These are phyloP conservation scores for Pseudocercospora vitis DNA, from an alignment of 2,329 filamentous ascomycete species.

Conservation along the genomic window DNA sequence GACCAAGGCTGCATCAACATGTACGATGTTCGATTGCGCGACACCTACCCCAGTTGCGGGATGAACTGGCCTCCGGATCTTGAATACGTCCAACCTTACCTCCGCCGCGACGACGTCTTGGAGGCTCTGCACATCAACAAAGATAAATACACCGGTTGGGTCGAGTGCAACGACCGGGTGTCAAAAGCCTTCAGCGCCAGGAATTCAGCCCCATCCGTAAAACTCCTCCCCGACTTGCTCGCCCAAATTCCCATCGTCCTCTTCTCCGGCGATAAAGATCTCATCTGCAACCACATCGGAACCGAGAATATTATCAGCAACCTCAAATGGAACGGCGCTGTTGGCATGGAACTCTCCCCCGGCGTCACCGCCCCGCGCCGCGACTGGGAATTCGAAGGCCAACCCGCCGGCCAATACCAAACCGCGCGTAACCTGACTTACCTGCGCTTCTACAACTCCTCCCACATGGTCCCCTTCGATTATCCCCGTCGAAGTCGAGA, in stretches of 20 bases:
- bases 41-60: conserved; percentile 79
- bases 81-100: conserved; percentile 72
- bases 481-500: conserved; percentile 81
- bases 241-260: conserved; percentile 75
- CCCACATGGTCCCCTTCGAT: conserved; percentile 98
- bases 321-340: conserved; percentile 87
- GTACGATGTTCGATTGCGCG: conserved; percentile 89
- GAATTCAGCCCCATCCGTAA: conserved; percentile 71
- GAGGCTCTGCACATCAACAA: conserved; percentile 77
- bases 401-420: conserved; percentile 88
- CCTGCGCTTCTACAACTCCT: conserved; percentile 90
- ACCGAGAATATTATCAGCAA: conserved; percentile 89
- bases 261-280: conserved; percentile 89
- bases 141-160: conserved; percentile 84
- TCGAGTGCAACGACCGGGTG: conserved; percentile 82
- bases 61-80: conserved; percentile 98
- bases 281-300: conserved; percentile 96
- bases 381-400: conserved; percentile 90
- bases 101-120: conserved; percentile 76
- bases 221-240: conserved; percentile 75
- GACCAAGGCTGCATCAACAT: conserved; percentile 78
- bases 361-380: conserved; percentile 89
- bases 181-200: conserved; percentile 66
- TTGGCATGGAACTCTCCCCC: conserved; percentile 83
- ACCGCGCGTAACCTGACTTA: conserved; percentile 94